phyloP scores from a whole-genome alignment of 805 yeast species.

The Candida takata region DNA sequence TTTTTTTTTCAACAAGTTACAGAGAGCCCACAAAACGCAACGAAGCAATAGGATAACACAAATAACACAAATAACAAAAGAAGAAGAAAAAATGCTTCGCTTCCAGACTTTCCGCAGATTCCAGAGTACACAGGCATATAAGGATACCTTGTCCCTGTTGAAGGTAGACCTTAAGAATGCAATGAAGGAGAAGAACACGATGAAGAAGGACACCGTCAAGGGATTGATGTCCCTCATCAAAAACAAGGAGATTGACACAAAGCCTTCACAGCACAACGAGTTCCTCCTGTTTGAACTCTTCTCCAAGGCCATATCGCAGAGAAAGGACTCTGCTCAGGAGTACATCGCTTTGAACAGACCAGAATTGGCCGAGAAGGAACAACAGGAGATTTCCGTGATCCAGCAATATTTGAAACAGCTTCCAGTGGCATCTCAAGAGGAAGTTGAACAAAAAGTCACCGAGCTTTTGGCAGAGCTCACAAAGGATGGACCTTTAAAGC shows the following conservation, averaged over 20 bases:
- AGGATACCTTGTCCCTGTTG: constrained; percentile 26
- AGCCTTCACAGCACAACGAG: constrained; percentile 28
- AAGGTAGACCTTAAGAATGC: constrained; percentile 41
- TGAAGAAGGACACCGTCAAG: constrained; percentile 38
- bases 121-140: constrained; percentile 29
- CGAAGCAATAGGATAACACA: too few species aligned
- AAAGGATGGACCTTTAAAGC: constrained; percentile 16
- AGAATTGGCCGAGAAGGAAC: constrained; percentile 51
- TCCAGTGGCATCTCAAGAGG: constrained; percentile 43
- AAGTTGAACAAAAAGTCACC: constrained; percentile 29
- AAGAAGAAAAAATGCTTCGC: too few species aligned
- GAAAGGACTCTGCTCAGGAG: constrained; percentile 43
- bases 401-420: constrained; percentile 31
- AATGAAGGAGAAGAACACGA: constrained; percentile 38
- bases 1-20: too few species aligned
- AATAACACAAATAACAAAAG: too few species aligned
- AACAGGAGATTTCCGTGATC: constrained; percentile 37
- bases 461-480: constrained; percentile 21
- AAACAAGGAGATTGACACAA: constrained; percentile 36
- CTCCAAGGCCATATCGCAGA: constrained; percentile 40
- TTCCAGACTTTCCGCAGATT: constrained; percentile 16
- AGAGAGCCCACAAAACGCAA: too few species aligned
- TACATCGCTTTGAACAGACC: constrained; percentile 38
- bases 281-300: constrained; percentile 30
- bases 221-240: constrained; percentile 36